Conservation (phyloP, 352 stramenopile genomes). For the Proteromonas lacertae region DNA sequence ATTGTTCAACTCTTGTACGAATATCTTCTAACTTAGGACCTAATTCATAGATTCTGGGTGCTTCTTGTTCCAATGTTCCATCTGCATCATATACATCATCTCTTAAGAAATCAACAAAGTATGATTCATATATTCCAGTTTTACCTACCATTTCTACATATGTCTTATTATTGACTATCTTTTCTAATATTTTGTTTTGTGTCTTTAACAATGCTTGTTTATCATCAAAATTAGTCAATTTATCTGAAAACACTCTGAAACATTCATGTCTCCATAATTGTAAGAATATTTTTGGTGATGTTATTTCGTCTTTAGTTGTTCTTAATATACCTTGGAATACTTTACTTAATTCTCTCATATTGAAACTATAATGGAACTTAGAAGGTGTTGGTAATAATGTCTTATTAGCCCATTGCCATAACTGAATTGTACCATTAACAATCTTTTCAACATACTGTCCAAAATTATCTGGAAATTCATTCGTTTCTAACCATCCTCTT, state of each 20-base stretch:
- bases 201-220: neutral
- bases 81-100: constrained; percentile 83
- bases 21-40: constrained; percentile 16
- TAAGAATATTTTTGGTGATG: constrained; percentile 18
- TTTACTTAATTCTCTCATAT: constrained; percentile 39
- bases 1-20: constrained; percentile 18
- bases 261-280: constrained; percentile 38
- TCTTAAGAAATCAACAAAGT: constrained; percentile 86
- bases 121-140: no score
- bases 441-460: constrained; percentile 30
- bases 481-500: constrained; percentile 20
- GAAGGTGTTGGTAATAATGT: constrained; percentile 40
- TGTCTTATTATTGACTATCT: no score
- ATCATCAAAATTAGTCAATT: constrained; percentile 18
- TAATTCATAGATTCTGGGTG: constrained; percentile 35
- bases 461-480: constrained; percentile 15
- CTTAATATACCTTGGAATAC: constrained; percentile 35
- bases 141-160: no score
- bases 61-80: constrained; percentile 27
- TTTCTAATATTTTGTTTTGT: no score
- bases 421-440: constrained; percentile 32
- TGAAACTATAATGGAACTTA: constrained; percentile 69
- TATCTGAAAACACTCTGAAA: constrained; percentile 31
- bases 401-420: constrained; percentile 50
- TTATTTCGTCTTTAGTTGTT: constrained; percentile 6